These are phyloP conservation scores for Brasenia schreberi DNA, from an alignment of 164 flowering plant species.

Conservation along the genomic window DNA sequence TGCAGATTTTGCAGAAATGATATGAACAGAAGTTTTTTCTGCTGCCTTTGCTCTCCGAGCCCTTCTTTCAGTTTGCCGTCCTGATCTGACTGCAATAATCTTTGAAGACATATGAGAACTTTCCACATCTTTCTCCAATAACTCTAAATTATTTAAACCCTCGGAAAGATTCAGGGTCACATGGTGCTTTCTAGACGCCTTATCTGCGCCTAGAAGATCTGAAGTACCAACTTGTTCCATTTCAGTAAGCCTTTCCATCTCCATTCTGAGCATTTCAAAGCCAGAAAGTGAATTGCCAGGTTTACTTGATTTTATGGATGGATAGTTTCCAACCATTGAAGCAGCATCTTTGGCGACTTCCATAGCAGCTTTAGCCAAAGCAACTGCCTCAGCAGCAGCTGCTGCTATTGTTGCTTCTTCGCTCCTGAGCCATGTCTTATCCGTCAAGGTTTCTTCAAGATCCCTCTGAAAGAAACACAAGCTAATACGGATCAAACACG, in stretches of 20 bases:
- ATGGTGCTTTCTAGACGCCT: conserved; percentile 12
- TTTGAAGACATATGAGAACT: conserved; percentile 12
- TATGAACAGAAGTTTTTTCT: conserved; percentile 44
- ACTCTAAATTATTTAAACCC: conserved; percentile 32
- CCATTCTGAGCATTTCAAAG: conserved; percentile 12
- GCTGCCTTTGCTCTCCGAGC: conserved; percentile 65
- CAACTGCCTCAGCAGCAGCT: conserved; percentile 84
- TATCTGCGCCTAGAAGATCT: conserved; percentile 1
- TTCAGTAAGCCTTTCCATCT: conserved; percentile 18
- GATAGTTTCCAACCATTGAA: conserved; percentile 17
- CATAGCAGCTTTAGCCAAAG: conserved; percentile 84
- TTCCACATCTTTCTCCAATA: conserved; percentile 38
- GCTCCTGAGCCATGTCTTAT: conserved; percentile 39
- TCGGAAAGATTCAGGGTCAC: conserved; percentile 1
- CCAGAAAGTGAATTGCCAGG: conserved; percentile 11
- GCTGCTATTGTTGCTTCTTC: conserved; percentile 73
- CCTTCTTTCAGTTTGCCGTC: conserved; percentile 60
- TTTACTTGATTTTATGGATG: conserved; percentile 13
- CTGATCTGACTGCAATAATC: conserved; percentile 56
- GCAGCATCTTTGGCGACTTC: conserved; percentile 70
- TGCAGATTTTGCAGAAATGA: conserved; percentile 36
- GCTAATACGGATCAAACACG: not conserved
- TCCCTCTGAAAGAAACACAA: conserved; percentile 25
- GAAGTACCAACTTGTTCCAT: conserved; percentile 15
- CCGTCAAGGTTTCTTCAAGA: conserved; percentile 29